Evolutionary conservation across 208 protist species (phyloP).

Genomic region (Porcisia hertigi): DNA sequence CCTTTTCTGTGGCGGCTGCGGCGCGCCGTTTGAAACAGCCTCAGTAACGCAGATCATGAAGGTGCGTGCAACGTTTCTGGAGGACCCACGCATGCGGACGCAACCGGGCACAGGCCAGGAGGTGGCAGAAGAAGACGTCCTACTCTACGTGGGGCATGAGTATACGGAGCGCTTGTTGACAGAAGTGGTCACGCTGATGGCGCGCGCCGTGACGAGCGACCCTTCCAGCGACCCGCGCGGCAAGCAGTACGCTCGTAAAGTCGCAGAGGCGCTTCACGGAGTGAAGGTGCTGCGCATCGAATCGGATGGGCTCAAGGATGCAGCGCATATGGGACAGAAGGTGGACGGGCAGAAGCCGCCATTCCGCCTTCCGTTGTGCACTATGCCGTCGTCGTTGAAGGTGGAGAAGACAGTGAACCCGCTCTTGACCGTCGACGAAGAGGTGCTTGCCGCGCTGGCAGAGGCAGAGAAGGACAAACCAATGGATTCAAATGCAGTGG

Average conservation of each 20-base stretch:
- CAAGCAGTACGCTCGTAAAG: constrained; percentile 22
- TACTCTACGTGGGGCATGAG: constrained; percentile 82
- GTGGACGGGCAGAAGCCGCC: neutral
- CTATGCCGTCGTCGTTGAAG: constrained; percentile 64
- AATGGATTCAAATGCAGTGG: constrained; percentile 32
- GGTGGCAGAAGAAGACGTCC: constrained; percentile 55
- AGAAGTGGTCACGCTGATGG: constrained; percentile 46
- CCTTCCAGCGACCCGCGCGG: constrained; percentile 4
- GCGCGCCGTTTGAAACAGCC: constrained; percentile 89
- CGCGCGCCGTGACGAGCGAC: constrained; percentile 12
- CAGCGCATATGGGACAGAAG: constrained; percentile 9
- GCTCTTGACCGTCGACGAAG: constrained; percentile 59
- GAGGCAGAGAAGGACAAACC: constrained; percentile 16
- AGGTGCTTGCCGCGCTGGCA: constrained; percentile 34
- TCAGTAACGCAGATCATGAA: constrained; percentile 51
- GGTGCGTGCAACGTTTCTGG: constrained; percentile 43
- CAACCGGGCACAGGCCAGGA: constrained; percentile 66
- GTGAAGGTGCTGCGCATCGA: constrained; percentile 40
- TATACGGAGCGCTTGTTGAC: constrained; percentile 69
- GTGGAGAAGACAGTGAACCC: constrained; percentile 68
- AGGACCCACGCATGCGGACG: constrained; percentile 40
- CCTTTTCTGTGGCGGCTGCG: constrained; percentile 93
- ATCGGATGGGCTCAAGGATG: constrained; percentile 47
- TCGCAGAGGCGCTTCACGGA: constrained; percentile 27
- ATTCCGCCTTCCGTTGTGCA: constrained; percentile 54